phyloP scores from a whole-genome alignment of 345 rosid species.

The Populus alba region DNA sequence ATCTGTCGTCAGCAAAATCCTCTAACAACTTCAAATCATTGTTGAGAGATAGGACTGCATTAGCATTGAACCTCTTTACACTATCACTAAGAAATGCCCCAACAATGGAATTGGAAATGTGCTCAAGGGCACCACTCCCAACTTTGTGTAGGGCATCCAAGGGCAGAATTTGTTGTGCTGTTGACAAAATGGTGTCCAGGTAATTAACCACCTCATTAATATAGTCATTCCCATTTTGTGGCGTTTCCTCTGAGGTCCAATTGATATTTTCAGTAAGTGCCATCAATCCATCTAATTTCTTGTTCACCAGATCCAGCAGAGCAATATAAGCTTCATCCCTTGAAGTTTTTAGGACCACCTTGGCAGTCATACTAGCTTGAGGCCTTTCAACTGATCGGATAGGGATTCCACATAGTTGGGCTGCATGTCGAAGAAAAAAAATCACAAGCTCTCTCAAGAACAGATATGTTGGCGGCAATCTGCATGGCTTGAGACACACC shows the following conservation, averaged over 20 bases:
- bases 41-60: constrained; percentile 66
- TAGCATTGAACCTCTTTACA: constrained; percentile 84
- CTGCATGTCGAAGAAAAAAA: constrained; percentile 77
- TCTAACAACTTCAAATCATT: constrained; percentile 67
- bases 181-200: constrained; percentile 69
- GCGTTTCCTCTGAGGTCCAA: constrained; percentile 76
- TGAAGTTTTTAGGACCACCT: constrained; percentile 74
- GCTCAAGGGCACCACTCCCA: constrained; percentile 79
- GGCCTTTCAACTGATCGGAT: constrained; percentile 65
- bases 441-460: constrained; percentile 82
- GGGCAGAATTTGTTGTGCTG: constrained; percentile 81
- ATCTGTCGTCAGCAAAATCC: constrained; percentile 76
- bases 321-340: constrained; percentile 76
- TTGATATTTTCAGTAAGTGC: constrained; percentile 63
- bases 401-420: constrained; percentile 88
- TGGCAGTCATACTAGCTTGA: constrained; percentile 65
- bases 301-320: constrained; percentile 60
- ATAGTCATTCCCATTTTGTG: constrained; percentile 57
- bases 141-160: constrained; percentile 70
- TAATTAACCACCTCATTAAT: constrained; percentile 64
- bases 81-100: constrained; percentile 67
- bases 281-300: constrained; percentile 74
- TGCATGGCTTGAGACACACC: constrained; percentile 91
- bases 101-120: constrained; percentile 65
- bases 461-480: constrained; percentile 80